phyloP scores from a whole-genome alignment of 305 asterid species.

The Fraxinus sp. region DNA sequence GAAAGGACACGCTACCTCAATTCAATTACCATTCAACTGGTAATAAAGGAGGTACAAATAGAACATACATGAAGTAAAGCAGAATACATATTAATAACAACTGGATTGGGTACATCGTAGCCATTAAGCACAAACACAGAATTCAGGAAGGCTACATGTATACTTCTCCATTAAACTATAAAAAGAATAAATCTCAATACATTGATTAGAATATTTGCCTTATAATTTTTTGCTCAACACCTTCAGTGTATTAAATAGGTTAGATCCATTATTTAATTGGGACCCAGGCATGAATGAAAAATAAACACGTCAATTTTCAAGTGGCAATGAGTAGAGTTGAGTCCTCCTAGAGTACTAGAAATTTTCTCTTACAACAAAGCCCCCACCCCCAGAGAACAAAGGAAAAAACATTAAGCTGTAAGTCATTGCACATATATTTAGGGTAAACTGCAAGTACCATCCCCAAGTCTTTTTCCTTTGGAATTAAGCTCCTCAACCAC shows the following conservation, averaged over 20 bases:
- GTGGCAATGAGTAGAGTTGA: background rate
- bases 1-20: conserved; percentile 1
- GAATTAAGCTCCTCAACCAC: background rate
- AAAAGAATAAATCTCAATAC: background rate
- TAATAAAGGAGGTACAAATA: background rate
- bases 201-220: background rate
- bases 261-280: background rate
- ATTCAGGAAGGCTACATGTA: background rate
- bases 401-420: background rate
- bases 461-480: background rate
- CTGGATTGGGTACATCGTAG: background rate
- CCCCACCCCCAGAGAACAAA: background rate
- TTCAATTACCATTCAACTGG: background rate
- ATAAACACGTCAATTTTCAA: background rate
- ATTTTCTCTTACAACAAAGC: background rate
- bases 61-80: background rate
- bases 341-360: background rate
- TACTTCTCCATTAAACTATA: background rate
- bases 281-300: background rate
- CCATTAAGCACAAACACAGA: background rate
- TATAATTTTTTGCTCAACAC: background rate
- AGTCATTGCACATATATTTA: background rate
- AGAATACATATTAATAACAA: background rate
- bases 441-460: background rate
- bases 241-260: background rate